Evolutionary conservation across 176 grass and related monocot genomes (phyloP).

Genomic region (Alopecurus myosuroides): DNA sequence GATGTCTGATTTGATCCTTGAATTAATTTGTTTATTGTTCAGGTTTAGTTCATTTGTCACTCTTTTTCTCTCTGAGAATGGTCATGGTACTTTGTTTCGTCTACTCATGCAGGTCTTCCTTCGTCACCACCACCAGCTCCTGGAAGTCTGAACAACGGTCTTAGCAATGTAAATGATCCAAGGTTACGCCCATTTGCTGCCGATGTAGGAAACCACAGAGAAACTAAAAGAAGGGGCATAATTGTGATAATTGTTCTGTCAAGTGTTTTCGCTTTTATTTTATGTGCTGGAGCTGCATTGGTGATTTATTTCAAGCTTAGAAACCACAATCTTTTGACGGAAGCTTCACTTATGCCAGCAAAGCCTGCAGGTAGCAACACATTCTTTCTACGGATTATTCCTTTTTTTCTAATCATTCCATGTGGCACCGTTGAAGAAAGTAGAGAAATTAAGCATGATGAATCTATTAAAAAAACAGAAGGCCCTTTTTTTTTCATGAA

Average conservation of each 20-base stretch:
- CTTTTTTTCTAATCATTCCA: slow-evolving; percentile 6
- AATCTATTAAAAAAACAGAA: slow-evolving; percentile 6
- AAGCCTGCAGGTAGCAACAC: slow-evolving; percentile 66
- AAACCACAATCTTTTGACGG: slow-evolving; percentile 35
- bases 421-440: neutral
- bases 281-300: slow-evolving; percentile 70
- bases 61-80: neutral
- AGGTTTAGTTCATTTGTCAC: neutral
- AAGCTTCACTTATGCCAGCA: slow-evolving; percentile 33
- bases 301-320: slow-evolving; percentile 64
- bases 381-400: slow-evolving; percentile 6
- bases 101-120: slow-evolving; percentile 73
- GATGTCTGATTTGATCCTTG: slow-evolving; percentile 11
- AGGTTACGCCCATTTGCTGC: slow-evolving; percentile 57
- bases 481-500: neutral
- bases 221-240: slow-evolving; percentile 51
- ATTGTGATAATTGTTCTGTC: slow-evolving; percentile 76
- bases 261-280: slow-evolving; percentile 65
- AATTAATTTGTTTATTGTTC: slow-evolving; percentile 13
- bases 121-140: slow-evolving; percentile 51
- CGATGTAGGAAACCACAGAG: slow-evolving; percentile 61
- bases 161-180: slow-evolving; percentile 49
- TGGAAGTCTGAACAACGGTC: slow-evolving; percentile 45
- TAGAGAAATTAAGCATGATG: slow-evolving; percentile 10
- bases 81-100: slow-evolving; percentile 9